Evolutionary conservation across 2,329 filamentous ascomycete species (phyloP), one percentile per base, ranked within the genome.

Genomic region (Colletotrichum musicola): DNA sequence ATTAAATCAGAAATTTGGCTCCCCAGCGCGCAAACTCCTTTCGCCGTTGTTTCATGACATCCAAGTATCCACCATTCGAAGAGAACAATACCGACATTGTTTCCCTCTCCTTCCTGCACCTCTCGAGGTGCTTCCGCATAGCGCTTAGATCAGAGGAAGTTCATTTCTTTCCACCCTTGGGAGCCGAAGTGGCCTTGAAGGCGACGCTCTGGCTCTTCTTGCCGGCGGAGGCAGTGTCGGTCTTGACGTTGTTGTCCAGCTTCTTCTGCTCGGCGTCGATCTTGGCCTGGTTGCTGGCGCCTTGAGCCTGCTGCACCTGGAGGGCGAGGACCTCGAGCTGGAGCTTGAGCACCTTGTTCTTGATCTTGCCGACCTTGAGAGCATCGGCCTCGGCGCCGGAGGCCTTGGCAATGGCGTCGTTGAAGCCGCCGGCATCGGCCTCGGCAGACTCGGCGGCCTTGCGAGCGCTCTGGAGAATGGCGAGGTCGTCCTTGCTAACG

Each of bases 341-440:
- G 56, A 89, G 78, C 80, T 89, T 89, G 60, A 88, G 77, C 25
- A 89, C 85, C 80, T 88, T 88, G 80, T 88, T 89, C 82, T 88
- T 88, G 74, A 83, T 88, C 79, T 88, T 88, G 73, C 86, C 86
- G 58, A 81, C 81, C 77, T 86, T 79, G 16, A 88, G 79, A 12
- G 84, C 83, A 46, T 79, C 82, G 0, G 79, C 82, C 2, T 79
- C 77, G 13, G 79, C 75, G 20, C 77, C 79, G 30, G 77, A 80
- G 9, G 85, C 85, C 3, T 81, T 82, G 13, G 77, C 80, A 68
- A 87, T 84, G 46, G 85, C 83, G 16, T 84, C 81, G 77, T 89
- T 87, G 80, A 88, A 89, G 42, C 81, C 82, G 16, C 66, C 66
- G 20, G 66, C 62, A 9, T 81, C 78, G 1, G 77, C 81, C 77